Evolutionary conservation across 192 early-diverging fungal genomes (phyloP), one percentile per base, ranked within the genome.

Genomic region (Backusella westeae): DNA sequence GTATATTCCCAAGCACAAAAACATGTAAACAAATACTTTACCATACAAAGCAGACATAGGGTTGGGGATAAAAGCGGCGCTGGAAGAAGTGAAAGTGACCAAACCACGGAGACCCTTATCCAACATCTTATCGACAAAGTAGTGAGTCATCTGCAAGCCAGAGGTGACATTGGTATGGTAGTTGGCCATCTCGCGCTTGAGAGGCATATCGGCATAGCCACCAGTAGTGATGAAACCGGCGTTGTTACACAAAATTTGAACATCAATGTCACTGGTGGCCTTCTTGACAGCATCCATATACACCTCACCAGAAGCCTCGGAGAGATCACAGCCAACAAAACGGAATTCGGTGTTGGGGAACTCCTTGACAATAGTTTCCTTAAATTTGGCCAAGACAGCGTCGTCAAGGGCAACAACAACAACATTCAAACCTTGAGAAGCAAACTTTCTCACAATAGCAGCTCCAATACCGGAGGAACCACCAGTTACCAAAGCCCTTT

Each of bases 171-270:
- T 90, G 76, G 77, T 79, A 72, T 90, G 82, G 69, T 84, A 82
- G 70, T 90, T 88, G 32, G 88, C 83, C 72, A 83, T 78, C 34
- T 80, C 49, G 19, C 79, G 68, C n/a, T 78, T 82, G 15, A 85
- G 34, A 44, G 80, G 41, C 12, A 80, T 71, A 66, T 82, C 75
- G n/a, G 82, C 69, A 77, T 90, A 90, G 38, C 85, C 69, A 34
- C 89, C 89, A 21, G 86, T 79, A 23, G 81, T 78, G 76, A 90
- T 89, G 78, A 83, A 90, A 26, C 89, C 88, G 44, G 89, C 89
- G 67, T 90, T 90, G 78, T 89, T 90, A 76, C 89, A 90, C 52
- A 90, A 41, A 12, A 90, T 82, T 72, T 83, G 78, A n/a, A 89
- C 77, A 75, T 82, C 82, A 71, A 88, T 78, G 42, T 82, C 85